Conservation (phyloP, 768 basidiomycete genomes). For the Boletus rubroflammeus region DNA sequence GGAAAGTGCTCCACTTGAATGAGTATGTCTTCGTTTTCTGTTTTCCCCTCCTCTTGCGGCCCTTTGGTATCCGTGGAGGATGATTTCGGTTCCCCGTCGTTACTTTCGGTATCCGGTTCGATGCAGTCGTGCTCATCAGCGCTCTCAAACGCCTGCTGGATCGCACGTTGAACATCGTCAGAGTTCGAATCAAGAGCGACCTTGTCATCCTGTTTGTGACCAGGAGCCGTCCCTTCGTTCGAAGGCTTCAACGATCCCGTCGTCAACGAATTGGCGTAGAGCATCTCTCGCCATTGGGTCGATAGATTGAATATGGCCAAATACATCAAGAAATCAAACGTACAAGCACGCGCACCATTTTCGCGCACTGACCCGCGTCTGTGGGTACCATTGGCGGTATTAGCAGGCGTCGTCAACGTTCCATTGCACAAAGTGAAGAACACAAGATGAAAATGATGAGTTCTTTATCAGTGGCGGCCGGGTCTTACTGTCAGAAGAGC, state of each 20-base stretch:
- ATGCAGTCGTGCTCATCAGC: neutral
- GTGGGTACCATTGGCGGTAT: neutral
- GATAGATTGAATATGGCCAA: neutral
- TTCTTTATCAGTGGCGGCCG: neutral
- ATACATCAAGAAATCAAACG: neutral
- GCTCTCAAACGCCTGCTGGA: conserved; percentile 1
- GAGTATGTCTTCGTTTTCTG: neutral
- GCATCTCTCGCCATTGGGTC: neutral
- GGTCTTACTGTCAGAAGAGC: neutral
- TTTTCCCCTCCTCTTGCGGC: neutral
- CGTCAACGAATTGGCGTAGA: neutral
- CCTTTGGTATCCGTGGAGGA: neutral
- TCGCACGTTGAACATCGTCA: neutral
- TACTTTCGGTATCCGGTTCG: too few relatives aligned
- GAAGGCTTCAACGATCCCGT: neutral
- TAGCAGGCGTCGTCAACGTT: neutral
- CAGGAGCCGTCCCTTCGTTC: neutral
- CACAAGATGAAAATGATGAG: neutral
- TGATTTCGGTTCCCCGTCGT: too few relatives aligned
- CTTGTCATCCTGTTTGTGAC: neutral
- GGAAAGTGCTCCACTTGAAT: conserved; percentile 5
- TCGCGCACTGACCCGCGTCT: neutral
- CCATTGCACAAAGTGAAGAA: neutral
- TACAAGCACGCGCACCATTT: neutral
- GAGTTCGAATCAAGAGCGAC: neutral